phyloP scores from a whole-genome alignment of 2,329 filamentous ascomycete genomes.

The Penicillium sp. region DNA sequence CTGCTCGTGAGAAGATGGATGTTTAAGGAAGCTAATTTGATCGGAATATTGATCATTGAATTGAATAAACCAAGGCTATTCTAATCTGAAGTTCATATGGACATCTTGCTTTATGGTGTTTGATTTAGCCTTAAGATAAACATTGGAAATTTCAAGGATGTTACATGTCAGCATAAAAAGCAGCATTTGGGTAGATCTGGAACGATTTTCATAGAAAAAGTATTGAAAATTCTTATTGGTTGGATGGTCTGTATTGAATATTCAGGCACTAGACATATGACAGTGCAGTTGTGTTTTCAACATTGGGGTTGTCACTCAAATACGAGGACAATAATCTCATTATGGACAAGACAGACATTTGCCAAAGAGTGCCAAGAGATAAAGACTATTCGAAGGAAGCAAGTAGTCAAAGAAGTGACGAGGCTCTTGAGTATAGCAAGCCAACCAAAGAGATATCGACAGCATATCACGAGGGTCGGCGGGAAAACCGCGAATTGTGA shows the following conservation, averaged over 20 bases:
- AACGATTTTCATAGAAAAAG: too few species aligned
- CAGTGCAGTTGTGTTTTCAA: not conserved
- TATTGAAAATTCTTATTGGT: not conserved
- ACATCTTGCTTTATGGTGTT: too few species aligned
- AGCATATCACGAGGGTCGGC: too few species aligned
- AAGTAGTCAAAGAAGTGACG: not conserved
- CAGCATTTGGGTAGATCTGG: too few species aligned
- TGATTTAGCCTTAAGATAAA: too few species aligned
- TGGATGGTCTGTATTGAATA: not conserved
- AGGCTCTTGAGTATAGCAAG: not conserved
- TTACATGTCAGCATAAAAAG: too few species aligned
- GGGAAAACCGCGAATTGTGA: not conserved
- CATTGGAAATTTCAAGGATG: too few species aligned
- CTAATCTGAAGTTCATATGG: too few species aligned
- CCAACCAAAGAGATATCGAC: not conserved
- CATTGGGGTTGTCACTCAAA: not conserved
- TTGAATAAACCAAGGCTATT: too few species aligned
- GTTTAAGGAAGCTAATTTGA: not conserved
- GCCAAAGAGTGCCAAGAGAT: not conserved
- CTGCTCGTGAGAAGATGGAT: slow-evolving; percentile 10
- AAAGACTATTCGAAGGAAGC: not conserved
- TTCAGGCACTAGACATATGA: not conserved
- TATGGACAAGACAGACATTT: not conserved
- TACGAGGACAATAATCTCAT: not conserved
- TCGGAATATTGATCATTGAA: too few species aligned